Evolutionary conservation across 106 monocot species (phyloP), one percentile per base, ranked within the genome.

Genomic region (Platanthera guangdongensis): DNA sequence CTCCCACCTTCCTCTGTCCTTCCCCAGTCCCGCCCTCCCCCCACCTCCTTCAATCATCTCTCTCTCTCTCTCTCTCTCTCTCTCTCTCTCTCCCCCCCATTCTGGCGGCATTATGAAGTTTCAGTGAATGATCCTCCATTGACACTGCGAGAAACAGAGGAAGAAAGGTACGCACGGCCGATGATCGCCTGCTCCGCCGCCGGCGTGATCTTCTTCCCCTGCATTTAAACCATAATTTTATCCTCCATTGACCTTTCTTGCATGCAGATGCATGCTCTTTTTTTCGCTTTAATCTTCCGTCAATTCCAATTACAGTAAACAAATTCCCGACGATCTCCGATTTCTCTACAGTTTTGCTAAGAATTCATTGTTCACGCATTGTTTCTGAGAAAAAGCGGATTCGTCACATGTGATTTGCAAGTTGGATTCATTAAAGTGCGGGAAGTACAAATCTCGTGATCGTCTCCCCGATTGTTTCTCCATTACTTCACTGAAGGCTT

Each of bases 361-460:
- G 64, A 64, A 9, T 64, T 64, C 64, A 14, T 57, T 15, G 14
- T 54, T 19, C 32, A 32, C 11, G 67, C 32, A 3, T 10, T 67
- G 67, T 13, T 67, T 39, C 67, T 59, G 32, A 67, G 67, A 74
- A 74, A 25, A 52, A 64, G 62, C n/a, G 76, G 63, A 64, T 8
- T 14, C 3, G 53, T 67, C n/a, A n/a, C 80, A 70, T 81, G 81
- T 76, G 81, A 81, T 81, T 48, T 54, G 54, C 19, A 28, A 45
- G 68, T 65, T 47, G 50, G 71, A 50, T 70, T 78, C 78, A 78
- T 78, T 69, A 11, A 76, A 62, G 18, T 25, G 39, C 57, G 6
- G 11, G 52, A 52, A n/a, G n/a, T n/a, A 52, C 7, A 68, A 16
- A 39, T 74, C 51, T 25, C 30, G 47, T 63, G 73, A 45, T 2